Evolutionary conservation across 768 basidiomycete species (phyloP).

Genomic region (Lactarius pseudohatsudake): DNA sequence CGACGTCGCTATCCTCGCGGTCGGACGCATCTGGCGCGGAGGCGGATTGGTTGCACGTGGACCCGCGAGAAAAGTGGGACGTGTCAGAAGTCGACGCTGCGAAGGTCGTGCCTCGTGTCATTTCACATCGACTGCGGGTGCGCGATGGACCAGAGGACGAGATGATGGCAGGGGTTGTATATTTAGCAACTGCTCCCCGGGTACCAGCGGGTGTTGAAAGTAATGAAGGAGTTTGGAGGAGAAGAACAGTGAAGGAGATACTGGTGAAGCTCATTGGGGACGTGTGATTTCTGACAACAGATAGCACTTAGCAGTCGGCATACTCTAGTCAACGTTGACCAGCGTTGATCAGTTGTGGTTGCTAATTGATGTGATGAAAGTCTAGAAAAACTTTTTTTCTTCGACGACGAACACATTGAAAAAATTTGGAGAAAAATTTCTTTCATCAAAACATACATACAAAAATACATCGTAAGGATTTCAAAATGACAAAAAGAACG

Average conservation of each 20-base stretch:
- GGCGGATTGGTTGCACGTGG: constrained; percentile 25
- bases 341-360: too few species aligned
- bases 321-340: too few species aligned
- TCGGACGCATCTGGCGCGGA: not conserved
- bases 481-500: not conserved
- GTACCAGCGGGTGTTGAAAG: constrained; percentile 25
- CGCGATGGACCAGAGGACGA: constrained; percentile 71
- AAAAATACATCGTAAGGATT: not conserved
- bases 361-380: too few species aligned
- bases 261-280: constrained; percentile 57
- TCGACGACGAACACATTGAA: not conserved
- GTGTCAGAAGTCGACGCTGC: constrained; percentile 76
- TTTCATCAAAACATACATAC: not conserved
- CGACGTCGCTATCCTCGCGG: not conserved
- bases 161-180: constrained; percentile 60
- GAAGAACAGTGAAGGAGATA: constrained; percentile 62
- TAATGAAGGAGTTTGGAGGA: constrained; percentile 37
- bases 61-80: constrained; percentile 44
- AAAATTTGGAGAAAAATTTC: not conserved
- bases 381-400: too few species aligned
- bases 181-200: constrained; percentile 45
- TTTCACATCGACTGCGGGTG: constrained; percentile 73
- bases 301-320: not conserved
- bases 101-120: constrained; percentile 66
- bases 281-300: constrained; percentile 36